Conservation (phyloP, 768 basidiomycete genomes). For the Xerocomus spinulosus region DNA sequence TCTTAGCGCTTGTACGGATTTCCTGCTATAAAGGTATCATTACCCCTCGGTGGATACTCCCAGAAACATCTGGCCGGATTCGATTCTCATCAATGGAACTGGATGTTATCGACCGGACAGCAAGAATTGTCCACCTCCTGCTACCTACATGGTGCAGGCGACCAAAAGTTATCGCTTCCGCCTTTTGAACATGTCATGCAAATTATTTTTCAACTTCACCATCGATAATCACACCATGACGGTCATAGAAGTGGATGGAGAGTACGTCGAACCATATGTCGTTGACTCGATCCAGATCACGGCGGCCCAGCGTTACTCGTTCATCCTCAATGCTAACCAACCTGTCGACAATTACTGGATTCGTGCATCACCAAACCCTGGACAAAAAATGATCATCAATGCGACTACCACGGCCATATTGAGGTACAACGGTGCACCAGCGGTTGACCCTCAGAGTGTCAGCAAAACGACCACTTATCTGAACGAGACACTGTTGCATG, state of each 20-base stretch:
- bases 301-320: conserved; percentile 43
- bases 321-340: conserved; percentile 40
- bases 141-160: conserved; percentile 31
- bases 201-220: conserved; percentile 25
- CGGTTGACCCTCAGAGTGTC: conserved; percentile 7
- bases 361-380: conserved; percentile 2
- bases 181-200: conserved; percentile 34
- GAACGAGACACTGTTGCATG: conserved; percentile 15
- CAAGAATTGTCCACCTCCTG: conserved; percentile 18
- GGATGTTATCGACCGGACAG: conserved; percentile 30
- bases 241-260: conserved; percentile 41
- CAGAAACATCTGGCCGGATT: conserved; percentile 22
- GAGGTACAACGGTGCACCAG: conserved; percentile 15
- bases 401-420: conserved; percentile 13
- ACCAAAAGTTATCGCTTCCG: conserved; percentile 39
- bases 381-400: conserved; percentile 24
- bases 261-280: conserved; percentile 36
- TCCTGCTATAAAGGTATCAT: conserved; percentile 16
- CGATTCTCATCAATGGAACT: conserved; percentile 39
- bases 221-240: conserved; percentile 29
- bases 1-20: neutral
- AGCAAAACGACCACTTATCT: conserved; percentile 6
- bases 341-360: conserved; percentile 39
- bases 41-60: conserved; percentile 4
- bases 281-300: conserved; percentile 37